Evolutionary conservation across 345 rosid genomes (phyloP), one percentile per base, ranked within the genome.

Genomic region (Syzygium grande): DNA sequence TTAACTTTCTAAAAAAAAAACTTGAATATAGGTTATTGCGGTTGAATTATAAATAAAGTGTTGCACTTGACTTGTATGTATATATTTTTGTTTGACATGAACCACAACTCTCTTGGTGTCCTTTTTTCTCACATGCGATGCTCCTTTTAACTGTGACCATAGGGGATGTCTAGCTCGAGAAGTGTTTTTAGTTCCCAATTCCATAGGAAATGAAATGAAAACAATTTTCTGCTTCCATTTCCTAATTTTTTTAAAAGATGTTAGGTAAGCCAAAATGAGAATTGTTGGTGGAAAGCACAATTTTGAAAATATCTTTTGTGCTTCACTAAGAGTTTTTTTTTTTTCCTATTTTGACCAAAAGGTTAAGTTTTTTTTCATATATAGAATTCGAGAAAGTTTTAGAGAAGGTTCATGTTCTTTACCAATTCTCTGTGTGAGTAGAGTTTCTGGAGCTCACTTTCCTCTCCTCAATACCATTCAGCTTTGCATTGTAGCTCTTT

Each of bases 81-180:
- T 8, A 14, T n/a, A 12, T 15, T 6, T 59, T 59, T 59, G n/a
- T n/a, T n/a, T n/a, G 9, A n/a, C 34, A 29, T 63, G 21, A n/a
- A 3, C 34, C 5, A 3, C 2, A 63, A 13, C 5, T 63, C 77
- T 63, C 38, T 63, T 68, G 7, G 13, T 9, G 43, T 68, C 80
- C 80, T 17, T 17, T 68, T 55, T 34, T 34, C 46, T 68, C 80
- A 19, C 49, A 4, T 34, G 80, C 13, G 0, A 9, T 9, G 46
- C 38, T 68, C 46, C 0, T 68, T 68, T 68, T 0, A 0, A 68
- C 7, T 34, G 46, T 46, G 9, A 0, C 14, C 0, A 2, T 68
- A 9, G 25, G 80, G 46, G 49, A 2, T 56, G 80, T 34, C 7
- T 34, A 68, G 49, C 0, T 68, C 1, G 2, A 68, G 80, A 68